Evolutionary conservation across 768 basidiomycete species (phyloP).

Genomic region (Leccinum pellstonianum): DNA sequence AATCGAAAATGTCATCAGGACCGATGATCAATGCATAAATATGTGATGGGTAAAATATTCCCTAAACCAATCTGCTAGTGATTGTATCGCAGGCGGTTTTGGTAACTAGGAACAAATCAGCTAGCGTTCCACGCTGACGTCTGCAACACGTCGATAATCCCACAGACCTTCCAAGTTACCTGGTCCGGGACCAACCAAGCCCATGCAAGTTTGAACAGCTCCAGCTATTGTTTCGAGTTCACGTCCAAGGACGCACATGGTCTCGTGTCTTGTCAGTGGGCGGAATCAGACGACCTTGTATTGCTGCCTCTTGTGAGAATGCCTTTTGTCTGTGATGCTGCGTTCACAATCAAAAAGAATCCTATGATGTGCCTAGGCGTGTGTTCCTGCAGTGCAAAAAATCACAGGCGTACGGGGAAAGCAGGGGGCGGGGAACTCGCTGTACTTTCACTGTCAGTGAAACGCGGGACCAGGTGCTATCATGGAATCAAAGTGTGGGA

Average conservation of each 20-base stretch:
- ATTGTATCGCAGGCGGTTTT: not conserved
- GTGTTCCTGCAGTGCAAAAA: not conserved
- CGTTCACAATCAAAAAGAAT: constrained; percentile 1
- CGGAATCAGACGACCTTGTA: constrained; percentile 6
- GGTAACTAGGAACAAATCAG: not conserved
- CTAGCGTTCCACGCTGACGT: not conserved
- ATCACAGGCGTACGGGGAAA: constrained; percentile 1
- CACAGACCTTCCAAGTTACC: not conserved
- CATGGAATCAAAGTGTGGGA: not conserved
- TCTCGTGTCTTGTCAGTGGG: not conserved
- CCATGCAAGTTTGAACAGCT: not conserved
- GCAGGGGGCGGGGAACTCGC: not conserved
- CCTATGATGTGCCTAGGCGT: constrained; percentile 6
- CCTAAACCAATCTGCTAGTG: constrained; percentile 1
- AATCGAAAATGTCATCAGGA: constrained; percentile 11
- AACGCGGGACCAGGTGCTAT: not conserved
- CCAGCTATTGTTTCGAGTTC: not conserved
- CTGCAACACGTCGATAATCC: not conserved
- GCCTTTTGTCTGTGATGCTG: not conserved
- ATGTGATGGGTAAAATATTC: not conserved
- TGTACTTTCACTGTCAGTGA: constrained; percentile 1
- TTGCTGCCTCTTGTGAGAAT: constrained; percentile 10
- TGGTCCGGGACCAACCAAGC: not conserved
- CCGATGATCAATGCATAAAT: constrained; percentile 5
- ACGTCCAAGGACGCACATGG: not conserved